Evolutionary conservation across 805 yeast species (phyloP).

Genomic region (Metahyphopichia silvanorum): DNA sequence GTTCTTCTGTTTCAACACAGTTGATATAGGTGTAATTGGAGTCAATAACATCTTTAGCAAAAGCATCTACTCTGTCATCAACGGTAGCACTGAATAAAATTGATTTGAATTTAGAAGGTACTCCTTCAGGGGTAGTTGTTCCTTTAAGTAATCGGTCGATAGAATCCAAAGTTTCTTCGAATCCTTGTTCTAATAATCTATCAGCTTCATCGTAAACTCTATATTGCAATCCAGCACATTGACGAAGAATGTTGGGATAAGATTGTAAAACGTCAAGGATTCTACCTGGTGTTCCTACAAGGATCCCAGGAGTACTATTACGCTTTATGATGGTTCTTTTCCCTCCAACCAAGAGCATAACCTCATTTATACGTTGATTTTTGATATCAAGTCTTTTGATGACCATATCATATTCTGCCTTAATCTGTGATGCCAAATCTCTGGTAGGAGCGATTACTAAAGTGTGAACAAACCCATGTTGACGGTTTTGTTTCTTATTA

Average conservation of each 20-base stretch:
- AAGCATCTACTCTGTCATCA: conserved; percentile 58
- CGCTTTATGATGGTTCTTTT: conserved; percentile 31
- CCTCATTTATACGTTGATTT: conserved; percentile 11
- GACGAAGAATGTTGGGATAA: conserved; percentile 36
- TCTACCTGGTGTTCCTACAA: conserved; percentile 91
- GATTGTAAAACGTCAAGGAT: conserved; percentile 57
- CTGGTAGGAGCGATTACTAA: conserved; percentile 86
- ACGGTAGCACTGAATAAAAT: conserved; percentile 88
- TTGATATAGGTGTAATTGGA: conserved; percentile 58
- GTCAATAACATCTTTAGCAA: conserved; percentile 62
- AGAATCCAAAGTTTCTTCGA: conserved; percentile 59
- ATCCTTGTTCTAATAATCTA: conserved; percentile 77
- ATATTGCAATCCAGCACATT: conserved; percentile 54
- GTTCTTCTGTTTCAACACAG: conserved; percentile 73
- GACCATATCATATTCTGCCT: conserved; percentile 56
- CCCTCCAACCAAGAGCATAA: conserved; percentile 66
- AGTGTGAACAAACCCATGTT: conserved; percentile 33
- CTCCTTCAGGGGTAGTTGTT: conserved; percentile 19
- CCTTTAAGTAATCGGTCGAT: conserved; percentile 50
- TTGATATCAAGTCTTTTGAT: conserved; percentile 17
- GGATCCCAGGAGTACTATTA: conserved; percentile 49
- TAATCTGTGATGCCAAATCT: conserved; percentile 83
- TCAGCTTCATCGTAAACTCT: conserved; percentile 91
- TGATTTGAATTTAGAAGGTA: conserved; percentile 55
- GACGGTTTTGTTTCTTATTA: conserved; percentile 13